A percentile compares a stretch with the other conserved stretches of the same genome.
Conservation (phyloP, 108 stramenopile species). For the Pseudonitzschia delicatissima region DNA sequence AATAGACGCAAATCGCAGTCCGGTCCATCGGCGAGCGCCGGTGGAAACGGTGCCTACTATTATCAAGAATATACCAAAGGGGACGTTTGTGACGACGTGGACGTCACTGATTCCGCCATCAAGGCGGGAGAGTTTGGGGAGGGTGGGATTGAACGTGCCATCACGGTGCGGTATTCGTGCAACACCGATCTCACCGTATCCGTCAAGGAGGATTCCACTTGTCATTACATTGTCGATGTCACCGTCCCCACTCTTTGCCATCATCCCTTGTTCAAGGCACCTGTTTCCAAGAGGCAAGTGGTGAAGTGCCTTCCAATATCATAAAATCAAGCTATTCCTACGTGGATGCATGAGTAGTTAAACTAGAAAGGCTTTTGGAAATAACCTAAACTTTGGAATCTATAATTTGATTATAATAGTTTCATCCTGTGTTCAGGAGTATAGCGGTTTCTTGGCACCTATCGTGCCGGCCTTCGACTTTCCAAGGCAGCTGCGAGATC, state of each 20-base stretch:
- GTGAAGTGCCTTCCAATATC: constrained; percentile 69
- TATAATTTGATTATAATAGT: no score
- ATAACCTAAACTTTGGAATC: no score
- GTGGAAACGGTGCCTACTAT: constrained; percentile 70
- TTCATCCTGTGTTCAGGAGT: no score
- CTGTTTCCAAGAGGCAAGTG: constrained; percentile 67
- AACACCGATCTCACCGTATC: constrained; percentile 48
- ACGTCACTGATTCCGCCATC: constrained; percentile 76
- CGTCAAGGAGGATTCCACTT: constrained; percentile 85
- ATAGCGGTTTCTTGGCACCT: no score
- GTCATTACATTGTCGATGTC: constrained; percentile 82
- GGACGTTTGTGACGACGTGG: constrained; percentile 68
- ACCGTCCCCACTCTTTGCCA: constrained; percentile 72
- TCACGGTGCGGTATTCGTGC: constrained; percentile 76
- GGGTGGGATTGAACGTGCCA: constrained; percentile 58
- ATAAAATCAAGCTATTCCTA: no score
- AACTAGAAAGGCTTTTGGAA: no score
- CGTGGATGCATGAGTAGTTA: neutral
- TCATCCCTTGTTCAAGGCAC: constrained; percentile 75
- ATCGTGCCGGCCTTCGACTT: constrained; percentile 4
- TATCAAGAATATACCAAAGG: constrained; percentile 70
- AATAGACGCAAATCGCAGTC: constrained; percentile 3
- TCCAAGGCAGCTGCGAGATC: constrained; percentile 45
- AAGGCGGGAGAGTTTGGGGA: constrained; percentile 66
- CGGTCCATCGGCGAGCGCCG: constrained; percentile 15